Conservation (phyloP, 345 rosid genomes). For the Murraya paniculata region DNA sequence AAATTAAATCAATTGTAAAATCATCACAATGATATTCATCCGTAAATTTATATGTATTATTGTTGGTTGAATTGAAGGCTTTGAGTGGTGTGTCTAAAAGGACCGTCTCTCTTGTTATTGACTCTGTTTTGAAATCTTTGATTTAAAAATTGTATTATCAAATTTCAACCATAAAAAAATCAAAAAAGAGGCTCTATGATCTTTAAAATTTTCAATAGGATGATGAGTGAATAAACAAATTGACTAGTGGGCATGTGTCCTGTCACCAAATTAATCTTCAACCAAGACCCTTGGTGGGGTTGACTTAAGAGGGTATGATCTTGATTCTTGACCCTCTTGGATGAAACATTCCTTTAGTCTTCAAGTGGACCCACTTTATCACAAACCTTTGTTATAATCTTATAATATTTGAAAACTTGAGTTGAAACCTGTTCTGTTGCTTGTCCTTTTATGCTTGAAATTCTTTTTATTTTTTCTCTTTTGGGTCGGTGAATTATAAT, state of each 20-base stretch:
- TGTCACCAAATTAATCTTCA: constrained; percentile 30
- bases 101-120: constrained; percentile 20
- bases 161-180: constrained; percentile 15
- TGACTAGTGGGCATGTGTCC: constrained; percentile 37
- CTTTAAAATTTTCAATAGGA: constrained; percentile 11
- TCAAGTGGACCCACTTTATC: constrained; percentile 25
- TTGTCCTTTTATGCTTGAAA: constrained; percentile 21
- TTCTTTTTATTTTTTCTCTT: neutral
- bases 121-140: constrained; percentile 15
- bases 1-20: neutral
- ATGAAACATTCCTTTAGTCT: constrained; percentile 39
- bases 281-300: constrained; percentile 29
- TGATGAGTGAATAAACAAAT: constrained; percentile 21
- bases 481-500: constrained; percentile 14
- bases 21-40: neutral
- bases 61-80: neutral
- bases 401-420: constrained; percentile 16
- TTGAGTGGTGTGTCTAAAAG: neutral
- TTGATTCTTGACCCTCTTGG: constrained; percentile 37
- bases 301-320: constrained; percentile 29
- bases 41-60: neutral
- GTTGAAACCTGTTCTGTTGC: constrained; percentile 9
- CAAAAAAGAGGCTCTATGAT: neutral
- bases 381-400: constrained; percentile 4
- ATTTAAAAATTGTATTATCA: constrained; percentile 3